Percentiles rank a stretch among this genome's conserved stretches.
Evolutionary conservation across 116 monocot species (phyloP).

Genomic region (Thalassia testudinum): DNA sequence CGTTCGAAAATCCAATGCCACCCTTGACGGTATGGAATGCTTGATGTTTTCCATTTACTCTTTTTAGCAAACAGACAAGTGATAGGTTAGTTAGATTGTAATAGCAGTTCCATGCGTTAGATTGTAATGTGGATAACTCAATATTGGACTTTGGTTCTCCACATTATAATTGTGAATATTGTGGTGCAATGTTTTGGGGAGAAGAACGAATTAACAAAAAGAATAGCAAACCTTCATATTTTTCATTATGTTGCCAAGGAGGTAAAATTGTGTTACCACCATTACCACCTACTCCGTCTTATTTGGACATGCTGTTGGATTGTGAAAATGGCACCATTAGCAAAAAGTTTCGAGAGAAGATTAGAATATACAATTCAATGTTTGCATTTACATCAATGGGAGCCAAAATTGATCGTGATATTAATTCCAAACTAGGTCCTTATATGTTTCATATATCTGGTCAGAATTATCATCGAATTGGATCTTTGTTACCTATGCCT

Average conservation of each 20-base stretch:
- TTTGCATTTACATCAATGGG: constrained; percentile 4
- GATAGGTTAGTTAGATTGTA: too few species aligned
- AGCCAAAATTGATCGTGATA: neutral
- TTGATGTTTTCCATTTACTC: too few species aligned
- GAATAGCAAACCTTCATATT: neutral
- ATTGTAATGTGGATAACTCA: too few species aligned
- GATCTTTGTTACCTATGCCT: neutral
- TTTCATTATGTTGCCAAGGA: neutral
- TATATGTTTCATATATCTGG: neutral
- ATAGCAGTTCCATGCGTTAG: too few species aligned
- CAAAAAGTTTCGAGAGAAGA: neutral
- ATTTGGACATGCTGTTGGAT: neutral
- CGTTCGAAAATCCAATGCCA: too few species aligned
- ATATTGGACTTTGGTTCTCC: neutral
- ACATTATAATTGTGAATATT: neutral
- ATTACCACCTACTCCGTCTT: neutral
- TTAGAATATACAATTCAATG: neutral
- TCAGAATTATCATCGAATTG: neutral
- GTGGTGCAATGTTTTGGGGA: neutral
- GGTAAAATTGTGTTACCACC: neutral
- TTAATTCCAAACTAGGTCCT: neutral
- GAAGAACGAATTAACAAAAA: neutral
- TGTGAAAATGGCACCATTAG: neutral
- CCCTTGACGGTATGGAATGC: too few species aligned
- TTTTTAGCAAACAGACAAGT: too few species aligned